Conservation (phyloP, 441 rosid species). For the Viola pubescens region DNA sequence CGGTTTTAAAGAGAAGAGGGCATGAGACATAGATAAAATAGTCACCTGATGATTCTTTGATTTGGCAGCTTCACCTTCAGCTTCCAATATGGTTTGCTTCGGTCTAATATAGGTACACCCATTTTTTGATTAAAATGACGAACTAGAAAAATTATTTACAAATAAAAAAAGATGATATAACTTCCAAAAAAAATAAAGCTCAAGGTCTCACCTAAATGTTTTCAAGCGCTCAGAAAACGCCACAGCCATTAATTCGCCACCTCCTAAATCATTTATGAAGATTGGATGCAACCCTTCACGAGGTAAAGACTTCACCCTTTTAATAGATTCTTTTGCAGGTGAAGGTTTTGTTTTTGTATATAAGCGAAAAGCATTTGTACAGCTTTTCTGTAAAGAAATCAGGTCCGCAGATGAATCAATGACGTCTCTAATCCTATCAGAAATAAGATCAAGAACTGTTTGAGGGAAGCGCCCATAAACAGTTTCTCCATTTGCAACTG, state of each 20-base stretch:
- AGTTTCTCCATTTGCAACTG: constrained; percentile 75
- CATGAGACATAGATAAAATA: constrained; percentile 1
- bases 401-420: constrained; percentile 81
- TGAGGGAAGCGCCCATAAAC: constrained; percentile 91
- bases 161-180: neutral
- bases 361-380: constrained; percentile 80
- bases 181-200: neutral
- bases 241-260: constrained; percentile 78
- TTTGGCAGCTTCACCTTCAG: constrained; percentile 89
- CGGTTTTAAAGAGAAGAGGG: too few relatives aligned
- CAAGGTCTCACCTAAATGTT: constrained; percentile 49
- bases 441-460: constrained; percentile 70
- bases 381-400: constrained; percentile 55
- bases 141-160: neutral
- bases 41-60: constrained; percentile 63
- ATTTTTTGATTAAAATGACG: constrained; percentile 12
- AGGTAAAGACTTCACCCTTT: constrained; percentile 75
- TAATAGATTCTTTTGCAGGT: constrained; percentile 86
- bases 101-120: constrained; percentile 48
- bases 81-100: constrained; percentile 93
- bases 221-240: constrained; percentile 88
- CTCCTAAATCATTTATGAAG: constrained; percentile 64
- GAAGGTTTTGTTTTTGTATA: constrained; percentile 76
- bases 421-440: constrained; percentile 59
- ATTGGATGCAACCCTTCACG: constrained; percentile 82